Percentiles rank a stretch among this genome's conserved stretches.
Conservation (phyloP, 2,329 filamentous ascomycete genomes). For the Colletotrichum kahawae region DNA sequence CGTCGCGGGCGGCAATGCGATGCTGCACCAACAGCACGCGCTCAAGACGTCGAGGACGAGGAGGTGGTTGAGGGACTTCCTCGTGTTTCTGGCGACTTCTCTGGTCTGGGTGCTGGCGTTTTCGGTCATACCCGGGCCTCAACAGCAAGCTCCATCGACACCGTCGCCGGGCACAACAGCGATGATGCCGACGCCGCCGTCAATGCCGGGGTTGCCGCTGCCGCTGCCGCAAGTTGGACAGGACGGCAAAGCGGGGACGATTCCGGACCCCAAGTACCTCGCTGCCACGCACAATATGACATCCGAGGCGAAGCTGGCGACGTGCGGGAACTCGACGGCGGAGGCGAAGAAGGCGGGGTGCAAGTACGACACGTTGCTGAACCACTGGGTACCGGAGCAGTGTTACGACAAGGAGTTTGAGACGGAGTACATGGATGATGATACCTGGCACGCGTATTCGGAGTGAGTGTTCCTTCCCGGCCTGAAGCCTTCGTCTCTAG, state of each 20-base stretch:
- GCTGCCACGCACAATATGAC: conserved; percentile 25
- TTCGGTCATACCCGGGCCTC: not conserved
- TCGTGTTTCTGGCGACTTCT: conserved; percentile 20
- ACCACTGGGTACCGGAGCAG: conserved; percentile 28
- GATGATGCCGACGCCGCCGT: not conserved
- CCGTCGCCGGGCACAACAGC: not conserved
- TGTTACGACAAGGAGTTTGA: conserved; percentile 27
- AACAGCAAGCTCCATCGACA: not conserved
- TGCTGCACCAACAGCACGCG: not conserved
- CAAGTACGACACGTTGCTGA: conserved; percentile 29
- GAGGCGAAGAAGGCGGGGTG: conserved; percentile 23
- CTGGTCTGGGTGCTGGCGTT: conserved; percentile 25
- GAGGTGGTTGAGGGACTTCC: not conserved
- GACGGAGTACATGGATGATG: conserved; percentile 30
- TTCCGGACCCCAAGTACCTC: not conserved
- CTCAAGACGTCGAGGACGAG: not conserved
- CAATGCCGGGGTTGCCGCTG: not conserved
- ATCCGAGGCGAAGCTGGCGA: conserved; percentile 18
- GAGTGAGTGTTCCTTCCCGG: not conserved
- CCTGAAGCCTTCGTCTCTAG: fast-evolving
- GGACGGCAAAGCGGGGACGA: not conserved
- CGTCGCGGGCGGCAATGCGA: not conserved
- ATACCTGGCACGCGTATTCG: conserved; percentile 25
- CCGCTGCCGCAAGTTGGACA: not conserved
- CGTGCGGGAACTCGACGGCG: conserved; percentile 24